A percentile compares a stretch with the other conserved stretches of the same genome.
phyloP scores from a whole-genome alignment of 352 stramenopile genomes.

The Nothophytophthora sp. region DNA sequence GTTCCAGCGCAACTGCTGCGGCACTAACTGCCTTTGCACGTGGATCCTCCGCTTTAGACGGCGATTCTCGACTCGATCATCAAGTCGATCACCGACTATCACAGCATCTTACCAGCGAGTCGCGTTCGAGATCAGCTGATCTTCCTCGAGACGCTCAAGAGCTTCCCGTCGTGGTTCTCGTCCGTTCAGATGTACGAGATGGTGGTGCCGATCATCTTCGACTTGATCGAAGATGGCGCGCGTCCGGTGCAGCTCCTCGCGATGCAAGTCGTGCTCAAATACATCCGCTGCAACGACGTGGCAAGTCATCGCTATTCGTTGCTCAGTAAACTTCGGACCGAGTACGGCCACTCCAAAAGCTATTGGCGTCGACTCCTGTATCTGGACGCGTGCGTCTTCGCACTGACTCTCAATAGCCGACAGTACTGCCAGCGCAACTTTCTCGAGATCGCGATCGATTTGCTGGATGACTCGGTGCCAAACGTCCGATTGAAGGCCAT shows the following conservation, averaged over 20 bases:
- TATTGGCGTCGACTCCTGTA: conserved; percentile 81
- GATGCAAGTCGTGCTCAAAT: conserved; percentile 64
- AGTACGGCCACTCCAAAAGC: conserved; percentile 74
- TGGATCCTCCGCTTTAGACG: conserved; percentile 19
- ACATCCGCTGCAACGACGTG: conserved; percentile 70
- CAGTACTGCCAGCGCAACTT: conserved; percentile 81
- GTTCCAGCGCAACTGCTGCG: not conserved
- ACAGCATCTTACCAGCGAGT: conserved; percentile 61
- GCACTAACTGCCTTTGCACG: not conserved
- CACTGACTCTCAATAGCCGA: conserved; percentile 63
- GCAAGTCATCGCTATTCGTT: conserved; percentile 70
- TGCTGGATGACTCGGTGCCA: conserved; percentile 71
- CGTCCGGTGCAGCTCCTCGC: conserved; percentile 72
- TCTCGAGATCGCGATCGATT: conserved; percentile 71
- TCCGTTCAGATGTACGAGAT: conserved; percentile 71
- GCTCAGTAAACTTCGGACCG: conserved; percentile 61
- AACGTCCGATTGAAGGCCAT: conserved; percentile 81
- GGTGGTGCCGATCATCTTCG: conserved; percentile 77
- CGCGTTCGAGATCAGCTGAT: conserved; percentile 70
- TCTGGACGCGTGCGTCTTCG: conserved; percentile 66
- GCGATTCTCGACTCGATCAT: conserved; percentile 54
- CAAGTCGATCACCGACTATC: conserved; percentile 76
- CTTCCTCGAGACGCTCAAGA: conserved; percentile 64
- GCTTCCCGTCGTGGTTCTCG: conserved; percentile 61
- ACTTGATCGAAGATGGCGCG: conserved; percentile 74